Evolutionary conservation across 352 stramenopile species (phyloP).

Genomic region (Globisporangium cystogenes): DNA sequence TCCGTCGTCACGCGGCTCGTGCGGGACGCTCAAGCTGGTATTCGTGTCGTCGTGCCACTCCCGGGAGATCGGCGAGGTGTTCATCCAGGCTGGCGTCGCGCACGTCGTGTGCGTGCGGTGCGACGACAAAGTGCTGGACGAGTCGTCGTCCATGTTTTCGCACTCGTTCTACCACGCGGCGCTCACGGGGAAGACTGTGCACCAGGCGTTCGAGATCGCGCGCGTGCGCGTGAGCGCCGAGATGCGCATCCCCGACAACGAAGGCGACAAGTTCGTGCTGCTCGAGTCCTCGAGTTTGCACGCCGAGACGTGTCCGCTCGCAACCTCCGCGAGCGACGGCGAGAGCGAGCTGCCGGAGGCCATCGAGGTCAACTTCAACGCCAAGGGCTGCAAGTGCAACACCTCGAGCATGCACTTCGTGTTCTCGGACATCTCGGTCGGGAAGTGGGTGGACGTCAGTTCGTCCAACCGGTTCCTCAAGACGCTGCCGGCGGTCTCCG

Average conservation of each 20-base stretch:
- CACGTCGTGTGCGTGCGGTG: slow-evolving; percentile 79
- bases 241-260: slow-evolving; percentile 49
- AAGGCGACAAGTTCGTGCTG: slow-evolving; percentile 77
- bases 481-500: slow-evolving; percentile 54
- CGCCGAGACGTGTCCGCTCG: slow-evolving; percentile 38
- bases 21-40: slow-evolving; percentile 62
- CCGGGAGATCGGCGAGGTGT: slow-evolving; percentile 69
- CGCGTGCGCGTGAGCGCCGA: slow-evolving; percentile 67
- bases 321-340: background rate
- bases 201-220: slow-evolving; percentile 72
- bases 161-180: slow-evolving; percentile 77
- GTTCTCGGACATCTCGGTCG: slow-evolving; percentile 65
- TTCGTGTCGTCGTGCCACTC: slow-evolving; percentile 83
- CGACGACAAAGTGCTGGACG: slow-evolving; percentile 60
- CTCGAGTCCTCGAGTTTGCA: slow-evolving; percentile 66
- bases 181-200: slow-evolving; percentile 63
- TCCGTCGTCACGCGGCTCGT: slow-evolving; percentile 16
- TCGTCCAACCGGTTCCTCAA: slow-evolving; percentile 62
- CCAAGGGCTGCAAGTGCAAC: slow-evolving; percentile 48
- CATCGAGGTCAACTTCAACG: slow-evolving; percentile 47
- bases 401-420: slow-evolving; percentile 48
- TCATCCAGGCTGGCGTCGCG: slow-evolving; percentile 66
- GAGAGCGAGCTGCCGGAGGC: slow-evolving; percentile 18
- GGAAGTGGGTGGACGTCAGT: slow-evolving; percentile 74
- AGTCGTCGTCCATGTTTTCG: slow-evolving; percentile 68